Conservation (phyloP, 768 basidiomycete genomes). For the Hypsizygus marmoreus region DNA sequence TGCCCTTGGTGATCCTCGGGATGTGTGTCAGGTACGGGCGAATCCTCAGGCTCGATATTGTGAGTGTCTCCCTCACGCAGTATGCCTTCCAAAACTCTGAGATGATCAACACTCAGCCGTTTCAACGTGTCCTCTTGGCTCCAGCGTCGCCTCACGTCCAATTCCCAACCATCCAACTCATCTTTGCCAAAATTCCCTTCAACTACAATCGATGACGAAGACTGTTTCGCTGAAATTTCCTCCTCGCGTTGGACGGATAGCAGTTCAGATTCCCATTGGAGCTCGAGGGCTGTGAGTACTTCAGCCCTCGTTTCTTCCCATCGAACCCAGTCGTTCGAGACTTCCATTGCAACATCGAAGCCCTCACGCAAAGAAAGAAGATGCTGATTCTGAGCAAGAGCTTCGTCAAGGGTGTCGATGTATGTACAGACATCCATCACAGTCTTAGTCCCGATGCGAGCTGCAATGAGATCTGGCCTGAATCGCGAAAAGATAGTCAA, state of each 20-base stretch:
- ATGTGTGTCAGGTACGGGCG: constrained; percentile 9
- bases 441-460: constrained; percentile 64
- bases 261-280: constrained; percentile 24
- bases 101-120: constrained; percentile 21
- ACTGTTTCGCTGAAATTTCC: constrained; percentile 14
- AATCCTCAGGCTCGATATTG: constrained; percentile 9
- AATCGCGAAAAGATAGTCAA: constrained; percentile 67
- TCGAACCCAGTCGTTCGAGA: constrained; percentile 50
- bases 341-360: constrained; percentile 46
- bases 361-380: constrained; percentile 14
- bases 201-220: constrained; percentile 3
- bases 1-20: constrained; percentile 19
- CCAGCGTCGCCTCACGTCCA: constrained; percentile 23
- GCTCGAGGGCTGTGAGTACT: constrained; percentile 27
- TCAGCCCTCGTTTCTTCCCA: constrained; percentile 49
- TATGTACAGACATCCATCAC: constrained; percentile 70
- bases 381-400: constrained; percentile 21
- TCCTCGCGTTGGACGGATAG: constrained; percentile 20
- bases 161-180: constrained; percentile 18
- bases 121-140: constrained; percentile 23
- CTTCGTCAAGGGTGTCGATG: constrained; percentile 53
- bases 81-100: constrained; percentile 28
- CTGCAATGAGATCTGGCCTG: constrained; percentile 77
- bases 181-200: constrained; percentile 12
- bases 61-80: constrained; percentile 20